Evolutionary conservation across 306 rosid genomes (phyloP).

Genomic region (Prunus padus): DNA sequence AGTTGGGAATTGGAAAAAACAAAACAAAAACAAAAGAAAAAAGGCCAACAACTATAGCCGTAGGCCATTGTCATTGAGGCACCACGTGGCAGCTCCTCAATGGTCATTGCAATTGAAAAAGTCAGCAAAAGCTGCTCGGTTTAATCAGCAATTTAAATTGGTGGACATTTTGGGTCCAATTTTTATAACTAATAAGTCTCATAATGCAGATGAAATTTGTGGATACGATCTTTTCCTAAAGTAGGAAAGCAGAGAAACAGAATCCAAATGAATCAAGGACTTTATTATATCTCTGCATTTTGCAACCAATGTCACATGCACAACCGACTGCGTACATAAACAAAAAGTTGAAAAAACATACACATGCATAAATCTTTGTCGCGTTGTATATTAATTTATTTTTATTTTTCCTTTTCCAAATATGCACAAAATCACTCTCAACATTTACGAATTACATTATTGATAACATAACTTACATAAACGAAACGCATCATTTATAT

Average conservation of each 20-base stretch:
- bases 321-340: neutral
- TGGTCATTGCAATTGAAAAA: no score
- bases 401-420: neutral
- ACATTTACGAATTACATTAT: neutral
- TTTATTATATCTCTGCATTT: neutral
- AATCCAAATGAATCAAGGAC: slow-evolving; percentile 7
- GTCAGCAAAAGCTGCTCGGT: neutral
- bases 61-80: no score
- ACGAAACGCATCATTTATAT: no score
- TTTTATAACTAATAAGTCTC: neutral
- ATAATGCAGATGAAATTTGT: neutral
- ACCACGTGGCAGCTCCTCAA: no score
- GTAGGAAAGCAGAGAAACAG: neutral
- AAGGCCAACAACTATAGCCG: no score
- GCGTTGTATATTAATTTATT: neutral
- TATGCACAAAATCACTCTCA: neutral
- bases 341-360: neutral
- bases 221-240: slow-evolving; percentile 5
- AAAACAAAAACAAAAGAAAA: no score
- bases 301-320: neutral
- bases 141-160: neutral
- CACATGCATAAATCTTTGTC: neutral
- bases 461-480: no score
- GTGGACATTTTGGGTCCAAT: neutral
- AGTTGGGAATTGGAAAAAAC: no score